Evolutionary conservation across 2,329 filamentous ascomycete genomes (phyloP), one percentile per base, ranked within the genome.

Genomic region (Colletotrichum lentis): DNA sequence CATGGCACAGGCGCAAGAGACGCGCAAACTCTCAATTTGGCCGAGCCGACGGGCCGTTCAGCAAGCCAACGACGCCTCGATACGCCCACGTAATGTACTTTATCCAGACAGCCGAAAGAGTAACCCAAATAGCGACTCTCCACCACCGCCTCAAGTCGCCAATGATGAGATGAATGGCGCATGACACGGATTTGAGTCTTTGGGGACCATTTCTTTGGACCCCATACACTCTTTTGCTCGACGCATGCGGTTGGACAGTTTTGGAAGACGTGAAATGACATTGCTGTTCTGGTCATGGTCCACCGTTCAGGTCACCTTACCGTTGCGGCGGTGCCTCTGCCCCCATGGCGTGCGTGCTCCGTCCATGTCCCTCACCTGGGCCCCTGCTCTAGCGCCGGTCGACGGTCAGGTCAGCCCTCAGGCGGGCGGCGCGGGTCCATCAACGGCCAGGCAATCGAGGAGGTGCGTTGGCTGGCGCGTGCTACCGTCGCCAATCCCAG

Each of bases 281-380:
- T 67, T 67, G 52, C 64, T 67, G 64, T 67, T 67, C 60, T 67
- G 31, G 64, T 67, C 64, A 41, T 64, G 64, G 64, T 64, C 50
- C 47, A 67, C 64, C 64, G 64, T 67, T 20, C 52, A 63, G 59
- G 64, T 67, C 52, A 20, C 64, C 44, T 52, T 53, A 52, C 46
- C 49, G 47, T 46, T 54, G 62, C 47, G 62, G 62, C 55, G 41
- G 62, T 65, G 62, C 56, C 43, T 46, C 24, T 57, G 43, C 50
- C 41, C 31, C 31, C 31, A 35, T 35, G 31, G 31, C 8, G 31
- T 35, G 31, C 54, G 14, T 24, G 24, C 41, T 54, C n/a, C n/a
- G 14, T 59, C 55, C 27, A 43, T 22, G 58, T 53, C 22, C 35
- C 31, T 35, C 35, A 44, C 49, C 47, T 53, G 39, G 37, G 49